Base-by-base conservation (phyloP, 176 grass and related monocot genomes). In the Eleusine coracana region DNA sequence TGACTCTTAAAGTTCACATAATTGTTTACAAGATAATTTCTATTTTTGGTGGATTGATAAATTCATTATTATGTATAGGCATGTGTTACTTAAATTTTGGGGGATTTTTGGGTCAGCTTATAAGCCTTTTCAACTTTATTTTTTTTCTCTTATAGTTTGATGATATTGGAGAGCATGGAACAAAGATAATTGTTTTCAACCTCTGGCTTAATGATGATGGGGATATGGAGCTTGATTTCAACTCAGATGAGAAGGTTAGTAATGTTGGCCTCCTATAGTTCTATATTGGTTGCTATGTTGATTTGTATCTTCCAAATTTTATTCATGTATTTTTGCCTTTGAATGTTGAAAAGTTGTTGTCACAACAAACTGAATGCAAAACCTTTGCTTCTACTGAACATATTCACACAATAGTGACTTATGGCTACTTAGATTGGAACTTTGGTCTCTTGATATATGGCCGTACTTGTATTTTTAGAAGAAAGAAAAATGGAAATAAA, bases 131-230 rank as follows among this genome's bases (percentile, higher is more conserved):
- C 5, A 38, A 36, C 9, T 84, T 84, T 84, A 17, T 49, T 39
- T 82, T 82, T 84, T 80, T 73, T 76, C 67, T 70, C 61, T 86
- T 66, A 73, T 85, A 98, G 96, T 95, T 93, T 66, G 91, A 93
- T 92, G 91, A 89, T 74, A 90, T 98, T 54, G 93, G 96, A 77
- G 84, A 95, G 28, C 88, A 91, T 85, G 96, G 96, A 36, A 95
- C 96, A 75, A 98, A 93, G 71, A 82, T 98, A 86, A 85, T 98
- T 73, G 84, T 98, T 79, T 98, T 90, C 80, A 98, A 98, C 74
- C 89, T 98, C 63, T 98, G 96, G 96, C 70, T 93, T 71, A 98
- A 98, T 49, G 96, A 98, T 92, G 93, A 98, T 92, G 92, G 91
- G 66, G 83, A 87, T 82, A 90, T 95, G 91, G 96, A 98, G 85